A percentile compares a stretch with the other conserved stretches of the same genome.
phyloP scores from a whole-genome alignment of 139 green algal genomes.

The Chlorella vulgaris region DNA sequence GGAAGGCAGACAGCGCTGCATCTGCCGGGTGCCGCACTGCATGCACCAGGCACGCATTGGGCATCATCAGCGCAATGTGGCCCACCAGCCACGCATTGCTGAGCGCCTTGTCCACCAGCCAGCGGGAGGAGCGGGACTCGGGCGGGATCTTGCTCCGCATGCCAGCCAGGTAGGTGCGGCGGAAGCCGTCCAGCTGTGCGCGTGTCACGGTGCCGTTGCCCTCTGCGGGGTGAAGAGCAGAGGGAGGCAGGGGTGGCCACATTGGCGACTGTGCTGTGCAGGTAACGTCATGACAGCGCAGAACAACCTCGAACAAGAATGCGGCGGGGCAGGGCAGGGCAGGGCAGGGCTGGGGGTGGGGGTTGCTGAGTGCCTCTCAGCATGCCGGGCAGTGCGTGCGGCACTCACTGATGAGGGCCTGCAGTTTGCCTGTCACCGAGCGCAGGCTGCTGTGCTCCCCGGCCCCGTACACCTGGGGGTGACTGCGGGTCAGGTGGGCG shows the following conservation, averaged over 20 bases:
- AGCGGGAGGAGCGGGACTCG: background rate
- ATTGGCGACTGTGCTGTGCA: background rate
- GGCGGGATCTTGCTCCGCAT: constrained; percentile 1
- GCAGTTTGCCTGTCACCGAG: background rate
- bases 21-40: constrained; percentile 20
- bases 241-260: background rate
- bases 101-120: constrained; percentile 17
- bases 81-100: constrained; percentile 9
- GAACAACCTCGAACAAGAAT: background rate
- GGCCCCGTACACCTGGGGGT: constrained; percentile 8
- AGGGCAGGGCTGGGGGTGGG: too few relatives aligned
- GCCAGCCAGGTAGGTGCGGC: constrained; percentile 5
- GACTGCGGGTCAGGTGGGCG: too few relatives aligned
- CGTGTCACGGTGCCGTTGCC: background rate
- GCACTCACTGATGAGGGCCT: background rate
- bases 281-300: background rate
- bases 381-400: too few relatives aligned
- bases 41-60: constrained; percentile 1
- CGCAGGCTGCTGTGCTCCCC: constrained; percentile 4
- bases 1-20: constrained; percentile 7
- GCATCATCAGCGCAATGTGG: constrained; percentile 12
- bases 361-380: too few relatives aligned
- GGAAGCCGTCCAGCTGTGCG: background rate
- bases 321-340: too few relatives aligned
- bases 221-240: background rate